Percentiles rank a stretch among this genome's conserved stretches.
Conservation (phyloP, 495 filamentous ascomycete species). For the Astrocystis sublimbata region DNA sequence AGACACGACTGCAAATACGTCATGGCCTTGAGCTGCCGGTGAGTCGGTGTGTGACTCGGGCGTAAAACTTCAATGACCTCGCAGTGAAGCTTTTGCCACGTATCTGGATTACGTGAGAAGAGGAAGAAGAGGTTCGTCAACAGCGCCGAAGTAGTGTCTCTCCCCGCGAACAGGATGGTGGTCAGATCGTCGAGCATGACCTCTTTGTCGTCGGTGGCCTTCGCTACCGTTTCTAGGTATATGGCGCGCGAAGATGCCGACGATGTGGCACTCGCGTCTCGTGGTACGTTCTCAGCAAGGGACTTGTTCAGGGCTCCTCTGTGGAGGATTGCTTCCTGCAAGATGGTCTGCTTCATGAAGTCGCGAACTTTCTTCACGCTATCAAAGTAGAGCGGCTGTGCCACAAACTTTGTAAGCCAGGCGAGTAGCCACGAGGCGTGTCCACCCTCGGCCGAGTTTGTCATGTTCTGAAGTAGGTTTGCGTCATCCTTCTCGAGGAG, state of each 20-base stretch:
- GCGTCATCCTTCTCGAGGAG: constrained; percentile 32
- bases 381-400: too few relatives aligned
- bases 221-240: constrained; percentile 47
- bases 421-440: too few relatives aligned
- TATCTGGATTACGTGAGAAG: constrained; percentile 46
- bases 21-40: not conserved
- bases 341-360: too few relatives aligned
- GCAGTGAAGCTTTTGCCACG: constrained; percentile 47
- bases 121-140: constrained; percentile 44
- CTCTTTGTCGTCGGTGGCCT: constrained; percentile 35
- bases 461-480: constrained; percentile 22
- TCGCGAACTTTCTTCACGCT: too few relatives aligned
- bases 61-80: constrained; percentile 59
- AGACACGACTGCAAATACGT: not conserved
- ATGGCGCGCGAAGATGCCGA: constrained; percentile 29
- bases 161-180: constrained; percentile 53
- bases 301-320: too few relatives aligned
- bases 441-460: not conserved
- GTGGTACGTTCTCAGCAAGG: too few relatives aligned
- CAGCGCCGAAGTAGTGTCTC: constrained; percentile 62
- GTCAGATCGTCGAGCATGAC: constrained; percentile 50
- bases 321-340: too few relatives aligned
- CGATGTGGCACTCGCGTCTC: constrained; percentile 17
- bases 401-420: too few relatives aligned
- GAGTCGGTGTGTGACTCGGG: constrained; percentile 16